phyloP scores from a whole-genome alignment of 2,329 filamentous ascomycete genomes.

The Camillea tinctor region DNA sequence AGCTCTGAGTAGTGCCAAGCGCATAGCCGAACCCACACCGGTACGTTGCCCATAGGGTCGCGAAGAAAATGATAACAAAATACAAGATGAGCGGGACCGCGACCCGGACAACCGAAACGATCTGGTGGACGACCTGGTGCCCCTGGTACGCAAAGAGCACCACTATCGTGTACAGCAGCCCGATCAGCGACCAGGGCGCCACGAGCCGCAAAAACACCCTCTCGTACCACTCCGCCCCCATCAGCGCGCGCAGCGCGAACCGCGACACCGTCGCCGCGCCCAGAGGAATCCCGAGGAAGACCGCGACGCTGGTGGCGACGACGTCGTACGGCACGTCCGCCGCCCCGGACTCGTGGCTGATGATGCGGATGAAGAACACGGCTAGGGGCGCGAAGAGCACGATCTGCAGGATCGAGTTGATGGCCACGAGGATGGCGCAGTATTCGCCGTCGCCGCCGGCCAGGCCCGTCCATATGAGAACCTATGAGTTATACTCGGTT shows the following conservation, averaged over 20 bases:
- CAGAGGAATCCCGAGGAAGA: slow-evolving; percentile 83
- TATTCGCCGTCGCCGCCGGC: slow-evolving; percentile 79
- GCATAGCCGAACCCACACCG: slow-evolving; percentile 74
- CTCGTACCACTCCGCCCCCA: slow-evolving; percentile 63
- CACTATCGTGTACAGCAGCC: slow-evolving; percentile 82
- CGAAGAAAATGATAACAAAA: slow-evolving; percentile 72
- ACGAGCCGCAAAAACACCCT: slow-evolving; percentile 66
- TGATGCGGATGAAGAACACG: slow-evolving; percentile 68
- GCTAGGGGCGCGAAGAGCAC: slow-evolving; percentile 69
- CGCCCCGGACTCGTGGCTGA: slow-evolving; percentile 47
- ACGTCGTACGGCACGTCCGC: slow-evolving; percentile 55
- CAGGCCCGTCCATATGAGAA: slow-evolving; percentile 72
- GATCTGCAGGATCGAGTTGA: slow-evolving; percentile 75
- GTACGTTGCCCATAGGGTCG: slow-evolving; percentile 61
- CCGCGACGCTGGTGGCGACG: slow-evolving; percentile 77
- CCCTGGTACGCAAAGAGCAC: slow-evolving; percentile 85
- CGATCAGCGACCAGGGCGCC: slow-evolving; percentile 75
- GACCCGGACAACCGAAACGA: slow-evolving; percentile 78
- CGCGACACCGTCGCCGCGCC: slow-evolving; percentile 77
- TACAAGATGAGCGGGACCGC: slow-evolving; percentile 80
- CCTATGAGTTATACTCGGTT: slow-evolving; percentile 27
- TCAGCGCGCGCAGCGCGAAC: slow-evolving; percentile 54
- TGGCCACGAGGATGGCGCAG: slow-evolving; percentile 75
- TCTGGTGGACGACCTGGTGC: slow-evolving; percentile 72
- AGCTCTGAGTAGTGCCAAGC: slow-evolving; percentile 73